Base-by-base conservation (phyloP, 192 early-diverging fungal species). In the Rhizophagus prolifer region DNA sequence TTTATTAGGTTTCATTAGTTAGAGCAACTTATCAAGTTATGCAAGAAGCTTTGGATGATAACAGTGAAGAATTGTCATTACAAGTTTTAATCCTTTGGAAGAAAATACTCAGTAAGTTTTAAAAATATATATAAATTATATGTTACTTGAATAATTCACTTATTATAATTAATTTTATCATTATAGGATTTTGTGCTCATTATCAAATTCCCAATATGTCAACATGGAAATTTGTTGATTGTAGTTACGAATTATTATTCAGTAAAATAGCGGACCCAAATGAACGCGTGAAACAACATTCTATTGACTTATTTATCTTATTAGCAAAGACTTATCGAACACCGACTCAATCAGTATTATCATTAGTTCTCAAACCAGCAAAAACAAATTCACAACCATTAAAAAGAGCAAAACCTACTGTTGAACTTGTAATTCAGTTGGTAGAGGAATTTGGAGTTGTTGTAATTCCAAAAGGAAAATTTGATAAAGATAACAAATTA, bases 191-290 rank as follows among this genome's bases (percentile, higher is more conserved):
- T 31, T 87, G 85, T 72, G n/a, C 79, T 47, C 76, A 80, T 28
- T 82, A 88, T 41, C 79, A 85, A 47, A 78, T 90, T 25, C 83
- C 88, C 36, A 79, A 69, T 21, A 63, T 79, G 3, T 60, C 86
- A 9, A 81, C 82, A 0, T 88, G 82, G 63, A 81, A 78, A 58
- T 79, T 84, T 28, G 68, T 90, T 75, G 88, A 92, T 19, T 74
- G 68, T 2, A 78, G 86, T 12, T 74, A 88, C 58, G 77, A 87
- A 23, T 61, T 78, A 9, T 79, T 92, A 25, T 79, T 92, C 38
- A 58, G 72, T n/a, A 88, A 89, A 67, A 77, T 84, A 19, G 81
- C 83, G 1, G 90, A 92, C 79, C 78, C 86, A 70, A 91, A 91
- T 63, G 74, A 87, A 9, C 83, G 90, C 9, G 78, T 90, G 14